These are phyloP conservation scores for Beauveria sp. DNA, from an alignment of 2,329 filamentous ascomycete genomes.

Conservation along the genomic window DNA sequence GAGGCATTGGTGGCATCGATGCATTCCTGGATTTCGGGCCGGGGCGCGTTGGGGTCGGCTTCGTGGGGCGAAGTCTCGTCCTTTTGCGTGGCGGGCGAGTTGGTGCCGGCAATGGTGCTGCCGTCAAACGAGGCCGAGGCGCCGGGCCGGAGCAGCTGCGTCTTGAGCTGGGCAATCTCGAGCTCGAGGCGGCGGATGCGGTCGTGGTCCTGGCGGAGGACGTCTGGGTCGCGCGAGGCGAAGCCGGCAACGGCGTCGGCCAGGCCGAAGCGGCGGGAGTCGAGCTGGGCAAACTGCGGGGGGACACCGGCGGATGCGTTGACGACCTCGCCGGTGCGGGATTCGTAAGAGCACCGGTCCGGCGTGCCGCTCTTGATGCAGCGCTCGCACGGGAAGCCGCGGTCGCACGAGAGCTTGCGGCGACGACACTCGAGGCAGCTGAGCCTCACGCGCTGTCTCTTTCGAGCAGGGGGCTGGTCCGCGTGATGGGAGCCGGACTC, in stretches of 20 bases:
- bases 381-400: constrained; percentile 53
- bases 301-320: constrained; percentile 38
- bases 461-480: constrained; percentile 37
- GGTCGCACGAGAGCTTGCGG: constrained; percentile 54
- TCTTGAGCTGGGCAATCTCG: constrained; percentile 50
- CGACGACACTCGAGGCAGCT: constrained; percentile 54
- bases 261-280: constrained; percentile 30
- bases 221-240: constrained; percentile 28
- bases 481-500: constrained; percentile 20
- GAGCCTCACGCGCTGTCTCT: constrained; percentile 51
- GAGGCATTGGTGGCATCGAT: constrained; percentile 32
- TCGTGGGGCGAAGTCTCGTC: constrained; percentile 26
- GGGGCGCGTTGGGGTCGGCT: constrained; percentile 25
- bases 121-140: constrained; percentile 37
- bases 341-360: constrained; percentile 53
- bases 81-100: constrained; percentile 38
- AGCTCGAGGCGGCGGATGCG: constrained; percentile 52
- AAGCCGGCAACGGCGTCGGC: constrained; percentile 20
- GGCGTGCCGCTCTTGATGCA: constrained; percentile 56
- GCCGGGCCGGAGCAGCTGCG: constrained; percentile 37
- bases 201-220: constrained; percentile 43
- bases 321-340: constrained; percentile 43
- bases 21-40: constrained; percentile 30
- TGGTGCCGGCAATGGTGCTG: constrained; percentile 39
- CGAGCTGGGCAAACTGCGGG: constrained; percentile 34